These are phyloP conservation scores for Catunica adiposa DNA, from an alignment of 2,329 filamentous ascomycete species.

Conservation along the genomic window DNA sequence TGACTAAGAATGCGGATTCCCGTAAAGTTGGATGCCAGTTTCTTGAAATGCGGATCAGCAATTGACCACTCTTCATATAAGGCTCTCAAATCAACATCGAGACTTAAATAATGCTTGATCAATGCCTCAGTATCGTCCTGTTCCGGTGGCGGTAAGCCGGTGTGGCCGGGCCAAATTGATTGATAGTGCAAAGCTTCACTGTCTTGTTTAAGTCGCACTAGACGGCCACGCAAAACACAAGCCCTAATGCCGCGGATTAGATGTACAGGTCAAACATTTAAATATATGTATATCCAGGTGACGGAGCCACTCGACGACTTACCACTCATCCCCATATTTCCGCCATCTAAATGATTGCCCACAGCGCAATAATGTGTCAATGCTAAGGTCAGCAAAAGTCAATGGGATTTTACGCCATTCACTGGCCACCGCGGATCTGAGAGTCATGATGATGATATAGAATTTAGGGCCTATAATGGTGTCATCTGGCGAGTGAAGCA, in stretches of 20 bases:
- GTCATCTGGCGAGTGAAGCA: background rate
- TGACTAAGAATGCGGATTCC: conserved; percentile 87
- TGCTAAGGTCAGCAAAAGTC: conserved; percentile 69
- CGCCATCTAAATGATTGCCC: conserved; percentile 96
- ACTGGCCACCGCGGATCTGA: conserved; percentile 5
- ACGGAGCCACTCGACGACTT: conserved; percentile 15
- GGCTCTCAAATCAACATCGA: conserved; percentile 55
- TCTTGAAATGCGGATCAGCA: conserved; percentile 74
- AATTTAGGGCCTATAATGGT: too few species aligned
- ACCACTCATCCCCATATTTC: conserved; percentile 75
- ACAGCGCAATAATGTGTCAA: conserved; percentile 85
- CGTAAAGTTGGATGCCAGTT: conserved; percentile 70
- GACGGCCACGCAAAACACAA: conserved; percentile 69
- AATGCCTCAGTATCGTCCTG: conserved; percentile 56
- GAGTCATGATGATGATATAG: background rate
- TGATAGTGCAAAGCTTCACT: conserved; percentile 62
- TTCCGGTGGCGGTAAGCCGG: conserved; percentile 13
- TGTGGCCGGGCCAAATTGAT: conserved; percentile 38
- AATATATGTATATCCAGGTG: background rate
- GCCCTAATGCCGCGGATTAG: conserved; percentile 33
- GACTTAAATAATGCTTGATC: conserved; percentile 72
- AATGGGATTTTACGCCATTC: conserved; percentile 73
- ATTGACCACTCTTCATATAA: conserved; percentile 80
- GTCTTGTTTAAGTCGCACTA: conserved; percentile 76
- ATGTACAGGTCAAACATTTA: conserved; percentile 9